phyloP scores from a whole-genome alignment of 306 rosid genomes.

The Acacia crassicarpa region DNA sequence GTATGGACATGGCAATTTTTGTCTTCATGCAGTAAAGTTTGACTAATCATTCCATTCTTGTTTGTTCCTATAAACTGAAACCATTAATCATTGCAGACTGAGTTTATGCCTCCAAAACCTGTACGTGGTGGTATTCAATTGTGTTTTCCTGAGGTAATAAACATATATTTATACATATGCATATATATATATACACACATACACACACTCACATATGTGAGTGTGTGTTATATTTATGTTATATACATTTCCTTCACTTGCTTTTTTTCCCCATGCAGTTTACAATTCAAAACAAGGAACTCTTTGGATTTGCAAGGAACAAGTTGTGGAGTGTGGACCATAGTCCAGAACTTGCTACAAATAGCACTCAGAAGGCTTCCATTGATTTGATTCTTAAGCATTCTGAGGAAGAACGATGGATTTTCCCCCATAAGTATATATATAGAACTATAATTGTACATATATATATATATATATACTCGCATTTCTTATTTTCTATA shows the following conservation, averaged over 20 bases:
- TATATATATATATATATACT: no score
- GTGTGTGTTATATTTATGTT: conserved; percentile 41
- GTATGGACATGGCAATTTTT: no score
- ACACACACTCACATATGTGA: no score
- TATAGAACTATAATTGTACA: no score
- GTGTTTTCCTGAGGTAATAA: conserved; percentile 74
- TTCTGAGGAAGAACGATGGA: conserved; percentile 61
- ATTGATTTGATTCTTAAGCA: conserved; percentile 65
- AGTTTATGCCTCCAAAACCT: conserved; percentile 66
- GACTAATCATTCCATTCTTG: background rate
- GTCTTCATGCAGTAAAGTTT: no score
- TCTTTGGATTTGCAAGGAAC: conserved; percentile 81
- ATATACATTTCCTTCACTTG: conserved; percentile 3
- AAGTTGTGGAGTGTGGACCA: conserved; percentile 68
- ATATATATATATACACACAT: no score
- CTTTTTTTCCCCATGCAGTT: conserved; percentile 42
- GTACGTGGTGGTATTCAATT: conserved; percentile 84
- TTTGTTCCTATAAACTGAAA: background rate
- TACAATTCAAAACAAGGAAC: conserved; percentile 58
- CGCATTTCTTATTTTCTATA: no score
- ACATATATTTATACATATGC: background rate
- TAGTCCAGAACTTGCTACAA: conserved; percentile 53
- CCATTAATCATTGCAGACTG: conserved; percentile 48
- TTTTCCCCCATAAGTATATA: conserved; percentile 72
- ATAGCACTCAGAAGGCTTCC: conserved; percentile 46